These are phyloP conservation scores for Mucor racemosus DNA, from an alignment of 371 early-diverging fungal species.

Conservation along the genomic window DNA sequence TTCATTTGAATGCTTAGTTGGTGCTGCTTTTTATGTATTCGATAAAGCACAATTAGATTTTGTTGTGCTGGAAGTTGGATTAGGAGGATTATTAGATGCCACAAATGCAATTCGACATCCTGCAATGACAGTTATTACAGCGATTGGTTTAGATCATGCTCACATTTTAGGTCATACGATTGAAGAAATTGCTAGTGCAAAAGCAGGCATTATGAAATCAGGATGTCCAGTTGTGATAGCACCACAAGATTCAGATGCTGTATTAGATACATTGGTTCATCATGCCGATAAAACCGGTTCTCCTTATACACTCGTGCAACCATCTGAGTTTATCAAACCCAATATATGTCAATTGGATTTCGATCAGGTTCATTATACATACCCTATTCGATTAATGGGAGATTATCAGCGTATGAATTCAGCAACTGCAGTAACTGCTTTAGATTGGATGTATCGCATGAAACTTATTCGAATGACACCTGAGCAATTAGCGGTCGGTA, in stretches of 20 bases:
- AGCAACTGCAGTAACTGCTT: slow-evolving; percentile 71
- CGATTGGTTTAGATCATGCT: slow-evolving; percentile 79
- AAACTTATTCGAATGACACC: slow-evolving; percentile 34
- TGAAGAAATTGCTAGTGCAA: slow-evolving; percentile 72
- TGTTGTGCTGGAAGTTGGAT: slow-evolving; percentile 82
- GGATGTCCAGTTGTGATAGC: slow-evolving; percentile 57
- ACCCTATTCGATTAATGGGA: slow-evolving; percentile 70
- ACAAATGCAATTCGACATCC: slow-evolving; percentile 75
- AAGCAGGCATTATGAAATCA: slow-evolving; percentile 78
- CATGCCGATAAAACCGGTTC: slow-evolving; percentile 43
- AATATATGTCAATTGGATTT: slow-evolving; percentile 11
- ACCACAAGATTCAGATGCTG: slow-evolving; percentile 52
- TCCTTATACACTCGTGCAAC: slow-evolving; percentile 24
- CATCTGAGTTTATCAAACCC: slow-evolving; percentile 23
- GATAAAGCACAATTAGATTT: slow-evolving; percentile 57
- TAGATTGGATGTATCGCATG: slow-evolving; percentile 52
- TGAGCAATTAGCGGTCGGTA: slow-evolving; percentile 58
- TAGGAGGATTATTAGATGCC: slow-evolving; percentile 84
- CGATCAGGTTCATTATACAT: slow-evolving; percentile 24
- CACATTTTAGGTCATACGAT: slow-evolving; percentile 72
- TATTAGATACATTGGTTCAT: slow-evolving; percentile 37
- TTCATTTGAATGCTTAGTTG: slow-evolving; percentile 71
- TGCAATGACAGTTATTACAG: slow-evolving; percentile 61
- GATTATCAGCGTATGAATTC: slow-evolving; percentile 83
- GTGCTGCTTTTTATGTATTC: slow-evolving; percentile 65